Evolutionary conservation across 2,329 filamentous ascomycete genomes (phyloP).

Genomic region (Reticulascus tulasneorum): DNA sequence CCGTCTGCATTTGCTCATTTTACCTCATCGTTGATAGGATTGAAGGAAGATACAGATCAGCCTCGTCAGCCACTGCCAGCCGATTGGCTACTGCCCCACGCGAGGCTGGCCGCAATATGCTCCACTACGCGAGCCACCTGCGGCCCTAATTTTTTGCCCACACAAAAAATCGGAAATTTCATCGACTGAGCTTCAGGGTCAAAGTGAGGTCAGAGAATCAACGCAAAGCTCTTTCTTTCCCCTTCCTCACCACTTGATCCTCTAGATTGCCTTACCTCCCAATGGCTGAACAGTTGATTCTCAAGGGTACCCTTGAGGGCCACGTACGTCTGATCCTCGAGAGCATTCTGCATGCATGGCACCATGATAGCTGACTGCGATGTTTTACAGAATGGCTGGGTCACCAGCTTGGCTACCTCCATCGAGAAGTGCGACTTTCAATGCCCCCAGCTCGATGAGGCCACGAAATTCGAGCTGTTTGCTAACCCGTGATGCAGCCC

Average conservation of each 20-base stretch:
- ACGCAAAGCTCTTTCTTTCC: conserved; percentile 24
- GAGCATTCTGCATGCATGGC: conserved; percentile 5
- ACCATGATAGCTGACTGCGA: conserved; percentile 13
- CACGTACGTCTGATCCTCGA: conserved; percentile 60
- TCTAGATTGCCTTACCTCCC: conserved; percentile 39
- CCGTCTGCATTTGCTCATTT: no score
- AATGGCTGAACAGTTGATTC: conserved; percentile 93
- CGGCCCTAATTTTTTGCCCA: conserved; percentile 51
- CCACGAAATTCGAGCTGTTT: conserved; percentile 15
- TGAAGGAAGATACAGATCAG: no score
- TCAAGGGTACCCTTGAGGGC: conserved; percentile 96
- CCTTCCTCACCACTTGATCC: conserved; percentile 34
- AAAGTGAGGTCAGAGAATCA: conserved; percentile 21
- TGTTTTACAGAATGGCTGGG: conserved; percentile 76
- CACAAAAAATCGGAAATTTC: conserved; percentile 46
- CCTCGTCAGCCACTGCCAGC: conserved; percentile 4
- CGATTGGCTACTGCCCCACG: conserved; percentile 9
- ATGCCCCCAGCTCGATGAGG: conserved; percentile 9
- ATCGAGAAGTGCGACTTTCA: conserved; percentile 89
- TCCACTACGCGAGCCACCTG: conserved; percentile 21
- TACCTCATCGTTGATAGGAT: no score
- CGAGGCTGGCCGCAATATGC: conserved; percentile 5
- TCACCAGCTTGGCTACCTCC: conserved; percentile 96
- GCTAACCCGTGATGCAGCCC: conserved; percentile 55
- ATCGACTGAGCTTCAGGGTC: conserved; percentile 10